Percentiles rank a stretch among this genome's conserved stretches.
phyloP scores from a whole-genome alignment of 495 filamentous ascomycete genomes.

The Penicillium fimorum region DNA sequence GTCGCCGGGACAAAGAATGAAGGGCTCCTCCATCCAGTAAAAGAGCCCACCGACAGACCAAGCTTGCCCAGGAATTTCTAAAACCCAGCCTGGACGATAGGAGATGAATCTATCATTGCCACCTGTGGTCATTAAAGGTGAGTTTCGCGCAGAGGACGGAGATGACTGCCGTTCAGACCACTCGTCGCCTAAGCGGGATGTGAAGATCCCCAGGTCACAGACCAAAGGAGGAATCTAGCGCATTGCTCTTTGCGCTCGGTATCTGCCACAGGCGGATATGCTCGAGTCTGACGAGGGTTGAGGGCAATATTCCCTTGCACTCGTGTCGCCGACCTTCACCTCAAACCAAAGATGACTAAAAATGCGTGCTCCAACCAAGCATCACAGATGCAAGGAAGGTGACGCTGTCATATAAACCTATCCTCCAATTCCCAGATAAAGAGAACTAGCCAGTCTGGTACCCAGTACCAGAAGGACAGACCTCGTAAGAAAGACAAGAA shows the following conservation, averaged over 20 bases:
- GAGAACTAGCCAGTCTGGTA: conserved; percentile 41
- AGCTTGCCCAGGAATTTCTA: conserved; percentile 39
- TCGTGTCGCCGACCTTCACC: conserved; percentile 9
- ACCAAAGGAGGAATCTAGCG: conserved; percentile 9
- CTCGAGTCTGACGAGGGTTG: conserved; percentile 12
- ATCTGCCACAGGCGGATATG: conserved; percentile 24
- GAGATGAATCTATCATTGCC: conserved; percentile 48
- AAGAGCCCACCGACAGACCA: conserved; percentile 30
- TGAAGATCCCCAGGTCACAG: conserved; percentile 22
- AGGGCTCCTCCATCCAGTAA: conserved; percentile 25
- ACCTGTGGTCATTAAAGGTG: conserved; percentile 11
- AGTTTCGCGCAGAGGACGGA: conserved; percentile 1
- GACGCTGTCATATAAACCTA: conserved; percentile 25
- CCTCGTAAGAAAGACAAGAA: conserved; percentile 22
- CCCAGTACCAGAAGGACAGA: conserved; percentile 43
- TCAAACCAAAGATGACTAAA: conserved; percentile 13
- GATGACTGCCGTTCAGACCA: not conserved
- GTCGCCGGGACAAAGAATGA: conserved; percentile 25
- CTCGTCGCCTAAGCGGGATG: conserved; percentile 17
- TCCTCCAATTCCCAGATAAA: conserved; percentile 30
- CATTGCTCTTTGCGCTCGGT: conserved; percentile 16
- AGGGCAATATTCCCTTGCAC: not conserved
- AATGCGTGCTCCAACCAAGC: conserved; percentile 21
- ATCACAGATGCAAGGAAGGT: conserved; percentile 42
- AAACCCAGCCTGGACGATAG: conserved; percentile 48